Evolutionary conservation across 495 filamentous ascomycete genomes (phyloP), one percentile per base, ranked within the genome.

Genomic region (Aspergillus nidulans): DNA sequence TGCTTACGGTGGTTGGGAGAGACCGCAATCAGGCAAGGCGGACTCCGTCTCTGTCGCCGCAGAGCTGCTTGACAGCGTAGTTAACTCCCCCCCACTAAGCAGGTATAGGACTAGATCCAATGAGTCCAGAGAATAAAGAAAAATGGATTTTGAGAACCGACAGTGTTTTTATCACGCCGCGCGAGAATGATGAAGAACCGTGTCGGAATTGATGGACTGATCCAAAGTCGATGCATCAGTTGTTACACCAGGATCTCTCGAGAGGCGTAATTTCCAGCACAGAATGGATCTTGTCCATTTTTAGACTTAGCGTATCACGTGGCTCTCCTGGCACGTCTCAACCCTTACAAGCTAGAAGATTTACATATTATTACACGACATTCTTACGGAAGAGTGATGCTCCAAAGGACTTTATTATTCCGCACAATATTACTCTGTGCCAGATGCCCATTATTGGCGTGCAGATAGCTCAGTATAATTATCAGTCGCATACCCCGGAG

Each of bases 201-300:
- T n/a, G 6, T 3, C 21, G 5, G 18, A 44, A 49, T 44, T 24
- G 26, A 49, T 56, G 36, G 45, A 56, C 43, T 56, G 36, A 49
- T 49, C 45, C 40, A 56, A 25, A 49, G 46, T 49, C 18, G 53
- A 56, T 56, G 44, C 38, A 56, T 55, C 52, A 55, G 36, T 49
- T 49, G 53, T 55, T 56, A 49, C 53, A 56, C 53, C 52, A 55
- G 50, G 55, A 40, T 57, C 40, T 43, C 42, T 18, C 6, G 10
- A 24, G 12, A 38, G 45, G 66, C 66, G 66, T 62, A 66, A 28
- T 64, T 63, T 62, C 60, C 60, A 66, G 63, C 53, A 66, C 62
- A 54, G 55, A 30, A 46, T 43, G 49, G 47, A 52, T 53, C 53
- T 46, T 26, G 21, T 57, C 54, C 25, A 16, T 32, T 53, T 60